Conservation (phyloP, 148 eudicot species). For the Limonium bicolor region DNA sequence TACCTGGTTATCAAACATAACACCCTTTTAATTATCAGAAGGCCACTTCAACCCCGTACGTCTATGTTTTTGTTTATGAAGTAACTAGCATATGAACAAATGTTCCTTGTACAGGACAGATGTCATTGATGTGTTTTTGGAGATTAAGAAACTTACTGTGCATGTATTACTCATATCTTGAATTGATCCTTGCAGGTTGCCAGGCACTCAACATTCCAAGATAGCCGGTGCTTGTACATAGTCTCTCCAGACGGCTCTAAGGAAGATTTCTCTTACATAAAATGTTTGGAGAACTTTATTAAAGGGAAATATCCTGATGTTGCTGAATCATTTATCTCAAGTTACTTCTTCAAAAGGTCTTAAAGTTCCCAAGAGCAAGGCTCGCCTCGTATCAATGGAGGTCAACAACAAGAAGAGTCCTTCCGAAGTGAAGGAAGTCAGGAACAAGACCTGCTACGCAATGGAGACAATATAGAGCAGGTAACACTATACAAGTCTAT, state of each 20-base stretch:
- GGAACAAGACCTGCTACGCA: neutral
- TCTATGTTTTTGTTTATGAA: too few species aligned
- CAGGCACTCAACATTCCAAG: neutral
- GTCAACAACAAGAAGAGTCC: slow-evolving; percentile 5
- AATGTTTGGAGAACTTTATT: neutral
- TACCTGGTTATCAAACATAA: too few species aligned
- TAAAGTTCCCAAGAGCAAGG: slow-evolving; percentile 9
- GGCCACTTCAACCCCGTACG: too few species aligned
- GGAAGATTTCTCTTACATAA: slow-evolving; percentile 1
- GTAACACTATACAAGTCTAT: too few species aligned
- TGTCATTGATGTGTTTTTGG: too few species aligned
- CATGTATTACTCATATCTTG: too few species aligned
- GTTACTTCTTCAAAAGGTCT: slow-evolving; percentile 23
- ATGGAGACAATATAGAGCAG: neutral
- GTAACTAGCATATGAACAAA: too few species aligned
- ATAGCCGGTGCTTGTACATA: slow-evolving; percentile 1
- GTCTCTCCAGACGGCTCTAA: neutral
- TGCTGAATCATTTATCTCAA: slow-evolving; percentile 1
- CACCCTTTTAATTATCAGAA: too few species aligned
- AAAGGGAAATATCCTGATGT: neutral
- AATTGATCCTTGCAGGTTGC: neutral
- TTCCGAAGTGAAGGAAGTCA: neutral
- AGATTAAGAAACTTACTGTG: too few species aligned
- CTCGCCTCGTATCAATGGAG: slow-evolving; percentile 1
- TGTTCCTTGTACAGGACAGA: too few species aligned